phyloP scores from a whole-genome alignment of 1,284 basidiomycete species.

The Cutaneotrichosporon sp. region DNA sequence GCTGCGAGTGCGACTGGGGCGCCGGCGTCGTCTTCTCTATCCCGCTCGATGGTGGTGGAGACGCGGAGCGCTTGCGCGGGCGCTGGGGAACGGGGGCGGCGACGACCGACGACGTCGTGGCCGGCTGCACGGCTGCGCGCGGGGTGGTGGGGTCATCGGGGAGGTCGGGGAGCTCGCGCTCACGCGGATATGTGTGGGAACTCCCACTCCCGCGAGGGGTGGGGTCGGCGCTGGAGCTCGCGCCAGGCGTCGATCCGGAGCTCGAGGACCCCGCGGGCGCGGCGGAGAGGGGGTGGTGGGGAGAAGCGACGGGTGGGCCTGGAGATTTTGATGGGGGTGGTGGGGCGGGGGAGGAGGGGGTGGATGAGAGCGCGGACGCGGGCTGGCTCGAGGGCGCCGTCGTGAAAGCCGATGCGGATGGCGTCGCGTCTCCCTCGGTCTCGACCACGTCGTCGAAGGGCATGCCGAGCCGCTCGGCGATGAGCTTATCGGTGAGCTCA shows the following conservation, averaged over 20 bases:
- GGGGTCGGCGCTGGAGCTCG: background rate
- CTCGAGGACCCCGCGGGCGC: background rate
- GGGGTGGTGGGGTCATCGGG: conserved; percentile 3
- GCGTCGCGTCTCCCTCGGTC: background rate
- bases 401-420: background rate
- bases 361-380: background rate
- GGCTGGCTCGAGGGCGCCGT: background rate
- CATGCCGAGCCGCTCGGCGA: conserved; percentile 33
- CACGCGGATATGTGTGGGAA: background rate
- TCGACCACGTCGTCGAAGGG: background rate
- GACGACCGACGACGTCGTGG: background rate
- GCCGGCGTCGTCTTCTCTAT: conserved; percentile 3
- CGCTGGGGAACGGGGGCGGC: background rate
- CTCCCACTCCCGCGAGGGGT: too few relatives aligned
- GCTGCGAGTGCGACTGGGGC: background rate
- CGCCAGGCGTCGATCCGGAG: background rate
- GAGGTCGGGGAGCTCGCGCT: background rate
- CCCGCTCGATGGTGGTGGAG: background rate
- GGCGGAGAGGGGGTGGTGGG: background rate
- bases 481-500: conserved; percentile 38
- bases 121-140: background rate
- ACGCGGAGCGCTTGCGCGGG: background rate
- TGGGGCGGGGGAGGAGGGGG: background rate
- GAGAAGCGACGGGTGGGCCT: background rate
- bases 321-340: background rate